These are phyloP conservation scores for Hypoxylon fuscum DNA, from an alignment of 495 filamentous ascomycete species.

Conservation along the genomic window DNA sequence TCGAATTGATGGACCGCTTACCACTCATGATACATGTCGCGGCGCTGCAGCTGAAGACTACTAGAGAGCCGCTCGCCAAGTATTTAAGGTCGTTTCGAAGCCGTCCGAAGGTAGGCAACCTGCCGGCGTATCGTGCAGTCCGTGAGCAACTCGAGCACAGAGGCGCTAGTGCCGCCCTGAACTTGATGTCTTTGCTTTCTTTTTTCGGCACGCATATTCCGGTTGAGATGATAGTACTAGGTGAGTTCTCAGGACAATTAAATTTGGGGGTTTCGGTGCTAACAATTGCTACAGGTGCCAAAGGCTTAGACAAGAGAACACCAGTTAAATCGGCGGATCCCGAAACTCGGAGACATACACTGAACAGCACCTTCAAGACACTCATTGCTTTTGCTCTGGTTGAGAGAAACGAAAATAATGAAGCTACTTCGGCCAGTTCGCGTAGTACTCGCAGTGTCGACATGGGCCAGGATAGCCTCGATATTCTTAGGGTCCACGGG, in stretches of 20 bases:
- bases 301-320: conserved; percentile 62
- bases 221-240: conserved; percentile 76
- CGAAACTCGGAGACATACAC: conserved; percentile 48
- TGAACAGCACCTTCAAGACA: conserved; percentile 73
- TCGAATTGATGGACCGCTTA: conserved; percentile 73
- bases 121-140: conserved; percentile 73
- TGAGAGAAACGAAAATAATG: conserved; percentile 67
- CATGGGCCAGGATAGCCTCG: conserved; percentile 62
- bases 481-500: conserved; percentile 78
- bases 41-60: conserved; percentile 76
- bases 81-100: conserved; percentile 76
- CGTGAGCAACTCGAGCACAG: conserved; percentile 72
- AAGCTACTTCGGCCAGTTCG: conserved; percentile 50
- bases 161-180: conserved; percentile 68
- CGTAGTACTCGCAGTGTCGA: conserved; percentile 54
- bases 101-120: conserved; percentile 71
- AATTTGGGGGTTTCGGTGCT: not conserved
- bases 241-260: conserved; percentile 44
- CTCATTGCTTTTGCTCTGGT: conserved; percentile 77
- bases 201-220: conserved; percentile 81
- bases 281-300: conserved; percentile 47
- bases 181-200: conserved; percentile 76
- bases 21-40: conserved; percentile 83
- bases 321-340: conserved; percentile 67
- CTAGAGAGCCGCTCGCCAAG: conserved; percentile 71